Percentiles rank a stretch among this genome's conserved stretches.
Evolutionary conservation across 208 protist genomes (phyloP).

Genomic region (Ichthyophonus hoferi): DNA sequence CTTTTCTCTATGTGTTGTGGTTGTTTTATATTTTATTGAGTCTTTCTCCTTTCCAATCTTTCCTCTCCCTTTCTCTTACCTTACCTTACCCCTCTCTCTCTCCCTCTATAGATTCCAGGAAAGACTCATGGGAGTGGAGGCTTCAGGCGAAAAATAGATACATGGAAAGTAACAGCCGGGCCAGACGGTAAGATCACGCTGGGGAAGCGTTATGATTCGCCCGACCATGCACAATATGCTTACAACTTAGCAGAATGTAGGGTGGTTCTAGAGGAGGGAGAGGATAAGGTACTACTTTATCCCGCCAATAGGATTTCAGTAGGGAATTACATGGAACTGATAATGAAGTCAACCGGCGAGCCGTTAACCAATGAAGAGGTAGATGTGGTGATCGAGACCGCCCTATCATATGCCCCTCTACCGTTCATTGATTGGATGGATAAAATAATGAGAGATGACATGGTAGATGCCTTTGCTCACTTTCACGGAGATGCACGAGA

Average conservation of each 20-base stretch:
- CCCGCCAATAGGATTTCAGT: neutral
- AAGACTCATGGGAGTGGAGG: no score
- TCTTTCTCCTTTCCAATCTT: no score
- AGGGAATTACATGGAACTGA: neutral
- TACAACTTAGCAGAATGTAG: neutral
- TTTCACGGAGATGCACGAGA: conserved; percentile 18
- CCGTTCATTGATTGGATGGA: neutral
- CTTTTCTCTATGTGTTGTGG: neutral
- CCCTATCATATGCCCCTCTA: neutral
- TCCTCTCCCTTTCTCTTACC: no score
- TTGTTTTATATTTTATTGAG: no score
- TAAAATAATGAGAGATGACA: neutral
- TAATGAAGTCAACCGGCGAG: neutral
- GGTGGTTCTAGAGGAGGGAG: neutral
- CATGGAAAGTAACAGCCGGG: neutral
- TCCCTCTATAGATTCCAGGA: no score
- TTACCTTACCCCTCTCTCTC: no score
- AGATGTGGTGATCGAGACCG: neutral
- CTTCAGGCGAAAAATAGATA: neutral
- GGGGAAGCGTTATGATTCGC: neutral
- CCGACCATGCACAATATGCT: neutral
- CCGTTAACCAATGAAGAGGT: neutral
- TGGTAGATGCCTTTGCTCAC: conserved; percentile 14
- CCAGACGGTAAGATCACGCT: neutral
- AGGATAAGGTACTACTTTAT: neutral